A percentile compares a stretch with the other conserved stretches of the same genome.
Evolutionary conservation across 106 monocot genomes (phyloP).

Genomic region (Amphibolis antarctica): DNA sequence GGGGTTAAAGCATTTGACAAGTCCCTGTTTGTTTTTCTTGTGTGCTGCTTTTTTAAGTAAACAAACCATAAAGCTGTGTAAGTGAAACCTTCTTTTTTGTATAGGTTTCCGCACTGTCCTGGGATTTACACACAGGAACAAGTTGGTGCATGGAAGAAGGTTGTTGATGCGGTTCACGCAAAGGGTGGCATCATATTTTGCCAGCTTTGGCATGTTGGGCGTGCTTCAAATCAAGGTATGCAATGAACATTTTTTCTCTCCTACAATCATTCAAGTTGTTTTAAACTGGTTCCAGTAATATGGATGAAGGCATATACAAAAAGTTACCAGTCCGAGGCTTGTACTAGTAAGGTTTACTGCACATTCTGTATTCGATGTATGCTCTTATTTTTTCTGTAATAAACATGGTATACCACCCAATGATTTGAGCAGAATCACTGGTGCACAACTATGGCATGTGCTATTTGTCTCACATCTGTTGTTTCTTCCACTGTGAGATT

Average conservation of each 20-base stretch:
- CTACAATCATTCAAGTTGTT: not conserved
- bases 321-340: too few relatives aligned
- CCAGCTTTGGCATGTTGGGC: conserved; percentile 96
- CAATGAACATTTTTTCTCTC: not conserved
- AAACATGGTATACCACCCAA: too few relatives aligned
- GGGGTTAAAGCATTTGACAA: too few relatives aligned
- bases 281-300: too few relatives aligned
- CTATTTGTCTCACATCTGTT: too few relatives aligned
- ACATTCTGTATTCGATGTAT: too few relatives aligned
- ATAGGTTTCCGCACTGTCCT: conserved; percentile 82
- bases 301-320: too few relatives aligned
- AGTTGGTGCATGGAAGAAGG: conserved; percentile 86
- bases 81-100: not conserved
- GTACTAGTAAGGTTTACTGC: too few relatives aligned
- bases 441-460: too few relatives aligned
- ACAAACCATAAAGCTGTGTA: not conserved
- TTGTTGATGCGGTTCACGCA: conserved; percentile 90
- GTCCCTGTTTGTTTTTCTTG: not conserved
- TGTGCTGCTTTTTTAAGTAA: not conserved
- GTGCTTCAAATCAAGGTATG: conserved; percentile 72
- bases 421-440: too few relatives aligned
- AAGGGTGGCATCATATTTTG: conserved; percentile 90
- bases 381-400: too few relatives aligned
- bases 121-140: conserved; percentile 85
- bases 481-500: too few relatives aligned